Base-by-base conservation (phyloP, 495 filamentous ascomycete species). In the Articulospora tetracladia region DNA sequence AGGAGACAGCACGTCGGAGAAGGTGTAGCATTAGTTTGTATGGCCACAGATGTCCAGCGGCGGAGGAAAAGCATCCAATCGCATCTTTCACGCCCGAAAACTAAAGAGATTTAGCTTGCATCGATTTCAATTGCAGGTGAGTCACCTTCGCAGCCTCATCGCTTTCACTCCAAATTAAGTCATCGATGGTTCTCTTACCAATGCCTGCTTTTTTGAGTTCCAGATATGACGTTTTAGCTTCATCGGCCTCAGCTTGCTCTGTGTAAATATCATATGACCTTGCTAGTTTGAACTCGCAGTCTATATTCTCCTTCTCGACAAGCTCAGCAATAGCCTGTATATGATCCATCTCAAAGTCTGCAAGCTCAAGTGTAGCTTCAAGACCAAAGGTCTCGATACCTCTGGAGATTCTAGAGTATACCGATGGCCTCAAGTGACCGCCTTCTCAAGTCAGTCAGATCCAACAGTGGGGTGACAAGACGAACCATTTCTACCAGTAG, bases 21-120 rank as follows among this genome's bases (percentile, higher is more conserved):
- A 91, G 67, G 8, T 85, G 83, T 17, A 82, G 69, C 10, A 78
- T 74, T 60, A 92, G 83, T 61, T 79, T 80, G 68, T 89, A 90
- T 3, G 84, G 78, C 66, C 79, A 84, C 34, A 91, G 47, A 46
- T 81, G 86, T 0, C 82, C 86, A 1, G 85, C 85, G 15, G 73
- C 68, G 63, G 86, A 87, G 23, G 73, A 68, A 17, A 86, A 67
- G 0, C 77, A 82, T 0, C 83, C 84, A 53, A 32, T 53, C 56
- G 56, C 65, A 64, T 55, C 36, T 68, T 62, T 28, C 79, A 73
- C 57, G 67, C 6, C 49, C 66, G 54, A 87, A 84, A 61, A 69
- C 58, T 12, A 73, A 71, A 20, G 22, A 25, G 2, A 28, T 15
- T 66, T 0, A 71, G 70, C 65, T 83, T 76, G 0, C 74, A 72